phyloP scores from a whole-genome alignment of 2,329 filamentous ascomycete species.

The Stagonosporopsis cucurbitacearum region DNA sequence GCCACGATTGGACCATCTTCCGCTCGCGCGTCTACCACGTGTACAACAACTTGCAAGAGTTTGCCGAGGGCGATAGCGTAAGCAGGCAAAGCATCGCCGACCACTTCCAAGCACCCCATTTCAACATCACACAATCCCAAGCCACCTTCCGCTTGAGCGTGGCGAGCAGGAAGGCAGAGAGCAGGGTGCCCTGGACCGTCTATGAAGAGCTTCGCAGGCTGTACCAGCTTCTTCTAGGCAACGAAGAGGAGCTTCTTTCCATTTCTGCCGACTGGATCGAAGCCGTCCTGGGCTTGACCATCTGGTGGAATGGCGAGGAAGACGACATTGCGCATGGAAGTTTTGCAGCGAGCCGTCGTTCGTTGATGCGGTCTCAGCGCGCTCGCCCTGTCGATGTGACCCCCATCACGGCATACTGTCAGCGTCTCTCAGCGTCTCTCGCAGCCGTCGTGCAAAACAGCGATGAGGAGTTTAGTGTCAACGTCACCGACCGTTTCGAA shows the following conservation, averaged over 20 bases:
- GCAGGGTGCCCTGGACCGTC: slow-evolving; percentile 85
- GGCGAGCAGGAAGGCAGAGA: slow-evolving; percentile 76
- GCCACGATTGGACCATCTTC: slow-evolving; percentile 83
- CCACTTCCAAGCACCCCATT: slow-evolving; percentile 52
- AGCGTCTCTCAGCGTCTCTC: slow-evolving; percentile 74
- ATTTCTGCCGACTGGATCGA: slow-evolving; percentile 91
- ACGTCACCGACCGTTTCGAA: slow-evolving; percentile 76
- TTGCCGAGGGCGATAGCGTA: slow-evolving; percentile 75
- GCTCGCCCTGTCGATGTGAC: slow-evolving; percentile 58
- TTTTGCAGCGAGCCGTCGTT: slow-evolving; percentile 54
- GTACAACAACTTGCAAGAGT: slow-evolving; percentile 73
- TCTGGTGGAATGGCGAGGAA: slow-evolving; percentile 89
- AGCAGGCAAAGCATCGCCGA: slow-evolving; percentile 52
- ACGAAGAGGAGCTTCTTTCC: slow-evolving; percentile 75
- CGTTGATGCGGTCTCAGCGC: slow-evolving; percentile 49
- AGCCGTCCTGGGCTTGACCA: slow-evolving; percentile 79
- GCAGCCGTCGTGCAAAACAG: slow-evolving; percentile 69
- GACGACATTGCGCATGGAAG: slow-evolving; percentile 53
- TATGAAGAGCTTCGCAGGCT: slow-evolving; percentile 83
- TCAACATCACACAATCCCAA: slow-evolving; percentile 52
- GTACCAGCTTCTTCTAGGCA: slow-evolving; percentile 81
- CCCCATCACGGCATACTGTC: slow-evolving; percentile 72
- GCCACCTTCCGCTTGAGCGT: slow-evolving; percentile 69
- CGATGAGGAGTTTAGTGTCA: slow-evolving; percentile 72
- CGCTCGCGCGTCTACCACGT: slow-evolving; percentile 75